A percentile compares a stretch with the other conserved stretches of the same genome.
phyloP scores from a whole-genome alignment of 345 rosid species.

The Heritiera fomes region DNA sequence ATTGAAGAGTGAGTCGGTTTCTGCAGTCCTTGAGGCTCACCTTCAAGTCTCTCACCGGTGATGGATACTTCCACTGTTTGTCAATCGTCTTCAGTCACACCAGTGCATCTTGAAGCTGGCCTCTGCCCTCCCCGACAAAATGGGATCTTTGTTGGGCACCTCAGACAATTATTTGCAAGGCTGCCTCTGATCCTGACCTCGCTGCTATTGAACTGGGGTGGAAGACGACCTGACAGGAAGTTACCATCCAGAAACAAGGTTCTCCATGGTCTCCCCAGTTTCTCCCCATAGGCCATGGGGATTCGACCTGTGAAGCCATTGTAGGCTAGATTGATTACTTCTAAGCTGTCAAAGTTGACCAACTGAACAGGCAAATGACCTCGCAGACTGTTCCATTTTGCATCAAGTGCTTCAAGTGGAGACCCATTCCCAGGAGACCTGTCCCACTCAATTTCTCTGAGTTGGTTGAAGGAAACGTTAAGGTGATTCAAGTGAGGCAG shows the following conservation, averaged over 20 bases:
- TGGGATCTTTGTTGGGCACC: constrained; percentile 33
- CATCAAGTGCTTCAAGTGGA: constrained; percentile 44
- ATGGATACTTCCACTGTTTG: background rate
- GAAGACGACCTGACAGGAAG: constrained; percentile 46
- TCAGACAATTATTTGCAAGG: constrained; percentile 54
- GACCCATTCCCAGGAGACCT: constrained; percentile 25
- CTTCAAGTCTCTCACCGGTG: too few species aligned
- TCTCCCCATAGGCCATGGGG: constrained; percentile 39
- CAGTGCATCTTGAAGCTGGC: constrained; percentile 43
- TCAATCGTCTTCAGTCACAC: constrained; percentile 1
- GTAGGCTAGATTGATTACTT: constrained; percentile 42
- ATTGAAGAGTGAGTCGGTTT: background rate
- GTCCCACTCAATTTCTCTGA: constrained; percentile 40
- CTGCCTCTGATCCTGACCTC: constrained; percentile 38
- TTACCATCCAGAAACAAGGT: constrained; percentile 33
- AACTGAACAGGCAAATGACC: constrained; percentile 49
- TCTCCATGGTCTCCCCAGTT: constrained; percentile 47
- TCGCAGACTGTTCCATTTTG: constrained; percentile 44
- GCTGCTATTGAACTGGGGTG: constrained; percentile 35
- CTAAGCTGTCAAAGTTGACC: constrained; percentile 38
- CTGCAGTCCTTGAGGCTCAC: too few species aligned
- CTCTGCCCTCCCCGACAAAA: constrained; percentile 53
- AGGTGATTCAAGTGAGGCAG: constrained; percentile 38
- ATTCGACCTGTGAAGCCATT: constrained; percentile 47
- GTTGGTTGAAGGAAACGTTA: constrained; percentile 49